These are phyloP conservation scores for Reutealis trisperma DNA, from an alignment of 345 rosid species.

Conservation along the genomic window DNA sequence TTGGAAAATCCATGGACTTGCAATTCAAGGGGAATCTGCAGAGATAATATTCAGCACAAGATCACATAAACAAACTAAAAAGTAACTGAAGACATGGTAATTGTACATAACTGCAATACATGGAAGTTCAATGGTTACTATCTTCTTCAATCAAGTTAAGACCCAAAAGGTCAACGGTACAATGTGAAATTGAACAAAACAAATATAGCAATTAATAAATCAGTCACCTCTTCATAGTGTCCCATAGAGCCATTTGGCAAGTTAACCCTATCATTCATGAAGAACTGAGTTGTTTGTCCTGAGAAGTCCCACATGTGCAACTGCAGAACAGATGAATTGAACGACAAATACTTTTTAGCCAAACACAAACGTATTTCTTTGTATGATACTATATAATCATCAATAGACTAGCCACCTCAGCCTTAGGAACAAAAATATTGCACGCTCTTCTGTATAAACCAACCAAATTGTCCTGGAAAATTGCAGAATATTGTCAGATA, in stretches of 20 bases:
- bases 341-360: slow-evolving; percentile 1
- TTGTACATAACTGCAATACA: background rate
- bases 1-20: slow-evolving; percentile 87
- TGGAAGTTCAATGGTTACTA: background rate
- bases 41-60: slow-evolving; percentile 1
- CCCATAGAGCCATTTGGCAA: slow-evolving; percentile 25
- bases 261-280: slow-evolving; percentile 47
- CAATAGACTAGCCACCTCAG: slow-evolving; percentile 59
- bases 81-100: background rate
- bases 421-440: slow-evolving; percentile 61
- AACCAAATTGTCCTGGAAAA: slow-evolving; percentile 66
- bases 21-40: slow-evolving; percentile 75
- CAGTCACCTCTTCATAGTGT: slow-evolving; percentile 21
- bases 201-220: background rate
- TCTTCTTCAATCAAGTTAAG: background rate
- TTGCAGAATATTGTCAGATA: slow-evolving; percentile 1
- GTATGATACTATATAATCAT: background rate
- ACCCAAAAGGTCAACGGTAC: background rate
- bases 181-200: background rate
- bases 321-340: slow-evolving; percentile 43
- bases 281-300: slow-evolving; percentile 65
- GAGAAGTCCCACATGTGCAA: slow-evolving; percentile 92
- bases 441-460: slow-evolving; percentile 70
- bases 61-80: slow-evolving; percentile 17
- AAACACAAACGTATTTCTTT: background rate